Evolutionary conservation across 2,329 filamentous ascomycete genomes (phyloP).

Genomic region (Hypomyces perniciosus): DNA sequence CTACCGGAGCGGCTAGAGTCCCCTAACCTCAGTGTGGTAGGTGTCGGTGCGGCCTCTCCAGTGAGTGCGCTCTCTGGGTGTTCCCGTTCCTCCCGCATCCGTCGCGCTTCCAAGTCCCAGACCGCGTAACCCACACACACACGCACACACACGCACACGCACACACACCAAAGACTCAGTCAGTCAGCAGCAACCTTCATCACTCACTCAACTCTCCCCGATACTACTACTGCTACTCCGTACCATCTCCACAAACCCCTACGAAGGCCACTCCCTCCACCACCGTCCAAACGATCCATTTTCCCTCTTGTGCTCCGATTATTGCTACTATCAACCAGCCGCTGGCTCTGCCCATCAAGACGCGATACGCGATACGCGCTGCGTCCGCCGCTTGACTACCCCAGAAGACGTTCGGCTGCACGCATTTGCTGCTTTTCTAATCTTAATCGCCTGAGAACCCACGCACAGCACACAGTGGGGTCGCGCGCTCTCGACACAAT

Average conservation of each 20-base stretch:
- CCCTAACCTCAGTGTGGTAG: slow-evolving; percentile 8
- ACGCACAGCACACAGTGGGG: slow-evolving; percentile 8
- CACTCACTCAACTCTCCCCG: background rate
- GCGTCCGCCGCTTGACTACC: too few species aligned
- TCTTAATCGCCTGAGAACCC: background rate
- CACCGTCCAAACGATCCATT: background rate
- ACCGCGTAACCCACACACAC: slow-evolving; percentile 25
- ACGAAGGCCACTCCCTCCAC: too few species aligned
- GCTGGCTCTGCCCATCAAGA: too few species aligned
- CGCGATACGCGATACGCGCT: background rate
- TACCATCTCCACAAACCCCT: too few species aligned
- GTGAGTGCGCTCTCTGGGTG: background rate
- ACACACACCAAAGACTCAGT: background rate
- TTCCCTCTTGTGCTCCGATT: background rate
- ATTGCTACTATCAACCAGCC: background rate
- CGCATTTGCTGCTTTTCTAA: background rate
- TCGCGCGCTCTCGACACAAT: slow-evolving; percentile 11
- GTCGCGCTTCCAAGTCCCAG: slow-evolving; percentile 20
- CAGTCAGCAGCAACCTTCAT: background rate
- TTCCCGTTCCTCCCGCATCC: slow-evolving; percentile 17
- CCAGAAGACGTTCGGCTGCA: background rate
- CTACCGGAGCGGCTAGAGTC: background rate
- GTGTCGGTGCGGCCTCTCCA: background rate
- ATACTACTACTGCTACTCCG: background rate
- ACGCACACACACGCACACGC: slow-evolving; percentile 2